A percentile compares a stretch with the other conserved stretches of the same genome.
Evolutionary conservation across 495 filamentous ascomycete species (phyloP).

Genomic region (Articulospora tetracladia): DNA sequence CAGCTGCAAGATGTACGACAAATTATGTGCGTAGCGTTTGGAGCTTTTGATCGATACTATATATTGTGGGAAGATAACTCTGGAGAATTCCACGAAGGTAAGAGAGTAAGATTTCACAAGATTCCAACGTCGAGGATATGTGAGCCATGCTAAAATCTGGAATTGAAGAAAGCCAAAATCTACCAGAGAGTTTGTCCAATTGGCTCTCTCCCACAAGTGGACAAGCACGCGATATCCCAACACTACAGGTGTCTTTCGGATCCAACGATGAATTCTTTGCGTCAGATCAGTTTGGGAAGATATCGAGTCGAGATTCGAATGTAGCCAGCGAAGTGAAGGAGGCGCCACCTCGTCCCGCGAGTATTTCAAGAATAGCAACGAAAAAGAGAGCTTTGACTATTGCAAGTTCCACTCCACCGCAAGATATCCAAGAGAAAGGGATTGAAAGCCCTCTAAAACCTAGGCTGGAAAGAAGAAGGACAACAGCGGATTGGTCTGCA

Average conservation of each 20-base stretch:
- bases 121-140: not conserved
- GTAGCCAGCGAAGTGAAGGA: not conserved
- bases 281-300: constrained; percentile 36
- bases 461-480: constrained; percentile 11
- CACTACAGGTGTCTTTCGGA: constrained; percentile 37
- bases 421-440: not conserved
- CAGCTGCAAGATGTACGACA: constrained; percentile 10
- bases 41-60: constrained; percentile 19
- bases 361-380: constrained; percentile 3
- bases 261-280: constrained; percentile 40
- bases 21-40: constrained; percentile 17
- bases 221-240: constrained; percentile 32
- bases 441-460: not conserved
- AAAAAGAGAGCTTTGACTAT: constrained; percentile 13
- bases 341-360: not conserved
- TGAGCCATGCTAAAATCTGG: constrained; percentile 1
- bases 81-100: constrained; percentile 16
- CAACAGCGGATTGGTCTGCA: constrained; percentile 1
- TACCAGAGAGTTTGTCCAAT: constrained; percentile 31
- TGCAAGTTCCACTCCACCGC: constrained; percentile 3
- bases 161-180: constrained; percentile 33
- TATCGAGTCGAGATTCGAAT: constrained; percentile 23
- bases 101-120: not conserved
- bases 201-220: constrained; percentile 38
- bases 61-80: constrained; percentile 18